Evolutionary conservation across 2,329 filamentous ascomycete genomes (phyloP).

Genomic region (Aureobasidium zeae): DNA sequence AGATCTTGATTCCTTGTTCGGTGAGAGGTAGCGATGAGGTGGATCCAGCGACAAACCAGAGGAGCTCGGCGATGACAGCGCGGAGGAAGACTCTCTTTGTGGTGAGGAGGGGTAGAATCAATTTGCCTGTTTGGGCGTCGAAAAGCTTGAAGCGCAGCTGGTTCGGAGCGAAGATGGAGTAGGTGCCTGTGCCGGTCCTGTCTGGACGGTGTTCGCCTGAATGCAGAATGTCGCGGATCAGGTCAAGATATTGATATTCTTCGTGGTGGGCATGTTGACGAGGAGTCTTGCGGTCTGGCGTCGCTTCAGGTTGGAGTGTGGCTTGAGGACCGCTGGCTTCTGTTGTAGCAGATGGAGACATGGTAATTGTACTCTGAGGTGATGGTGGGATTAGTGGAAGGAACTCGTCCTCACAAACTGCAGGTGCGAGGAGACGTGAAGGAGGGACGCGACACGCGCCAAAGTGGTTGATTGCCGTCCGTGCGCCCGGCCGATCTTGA

Average conservation of each 20-base stretch:
- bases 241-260: constrained; percentile 86
- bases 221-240: constrained; percentile 75
- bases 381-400: neutral
- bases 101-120: constrained; percentile 83
- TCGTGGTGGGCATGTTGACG: constrained; percentile 49
- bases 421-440: neutral
- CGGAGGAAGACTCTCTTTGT: constrained; percentile 94
- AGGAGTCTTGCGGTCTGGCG: constrained; percentile 20
- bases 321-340: constrained; percentile 24
- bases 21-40: constrained; percentile 72
- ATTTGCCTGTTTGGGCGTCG: constrained; percentile 39
- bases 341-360: constrained; percentile 26
- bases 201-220: constrained; percentile 84
- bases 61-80: constrained; percentile 81
- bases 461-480: constrained; percentile 5
- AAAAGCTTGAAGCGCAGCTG: constrained; percentile 82
- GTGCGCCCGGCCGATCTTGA: constrained; percentile 2
- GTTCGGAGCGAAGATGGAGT: constrained; percentile 76
- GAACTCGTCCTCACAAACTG: neutral
- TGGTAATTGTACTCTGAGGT: constrained; percentile 15
- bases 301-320: constrained; percentile 20
- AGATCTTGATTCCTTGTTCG: constrained; percentile 82
- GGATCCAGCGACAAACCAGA: constrained; percentile 86
- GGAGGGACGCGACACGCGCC: constrained; percentile 8
- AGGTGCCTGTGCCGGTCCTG: constrained; percentile 88